Conservation (phyloP, 257 asterid genomes). For the Salvia rosmarinus region DNA sequence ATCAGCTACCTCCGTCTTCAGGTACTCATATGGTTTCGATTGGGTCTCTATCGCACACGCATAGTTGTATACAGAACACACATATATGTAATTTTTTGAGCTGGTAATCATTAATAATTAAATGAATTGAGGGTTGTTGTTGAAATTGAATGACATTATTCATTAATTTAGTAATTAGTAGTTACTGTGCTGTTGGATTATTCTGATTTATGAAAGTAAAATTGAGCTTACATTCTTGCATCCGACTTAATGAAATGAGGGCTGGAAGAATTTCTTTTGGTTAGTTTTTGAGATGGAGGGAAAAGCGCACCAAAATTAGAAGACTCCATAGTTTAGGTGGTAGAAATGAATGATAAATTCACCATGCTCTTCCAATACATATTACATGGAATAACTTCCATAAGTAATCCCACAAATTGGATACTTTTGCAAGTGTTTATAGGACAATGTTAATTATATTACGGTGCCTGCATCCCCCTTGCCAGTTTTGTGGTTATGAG, state of each 20-base stretch:
- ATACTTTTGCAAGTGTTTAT: background rate
- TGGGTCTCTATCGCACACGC: background rate
- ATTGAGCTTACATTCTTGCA: constrained; percentile 4
- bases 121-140: background rate
- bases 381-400: background rate
- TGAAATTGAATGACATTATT: background rate
- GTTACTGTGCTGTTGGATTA: background rate
- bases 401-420: background rate
- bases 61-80: background rate
- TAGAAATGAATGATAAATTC: constrained; percentile 4
- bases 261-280: background rate
- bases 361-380: background rate
- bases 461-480: background rate
- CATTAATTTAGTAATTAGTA: background rate
- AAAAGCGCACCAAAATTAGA: background rate
- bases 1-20: constrained; percentile 40
- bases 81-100: background rate
- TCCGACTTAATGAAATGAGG: background rate
- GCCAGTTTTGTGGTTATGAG: constrained; percentile 6
- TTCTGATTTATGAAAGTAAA: background rate
- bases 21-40: constrained; percentile 39
- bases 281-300: constrained; percentile 3
- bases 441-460: background rate
- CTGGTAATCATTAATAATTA: background rate
- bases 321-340: background rate